Evolutionary conservation across 805 yeast species (phyloP).

Genomic region (Yamadazyma takamatsuzukensis): DNA sequence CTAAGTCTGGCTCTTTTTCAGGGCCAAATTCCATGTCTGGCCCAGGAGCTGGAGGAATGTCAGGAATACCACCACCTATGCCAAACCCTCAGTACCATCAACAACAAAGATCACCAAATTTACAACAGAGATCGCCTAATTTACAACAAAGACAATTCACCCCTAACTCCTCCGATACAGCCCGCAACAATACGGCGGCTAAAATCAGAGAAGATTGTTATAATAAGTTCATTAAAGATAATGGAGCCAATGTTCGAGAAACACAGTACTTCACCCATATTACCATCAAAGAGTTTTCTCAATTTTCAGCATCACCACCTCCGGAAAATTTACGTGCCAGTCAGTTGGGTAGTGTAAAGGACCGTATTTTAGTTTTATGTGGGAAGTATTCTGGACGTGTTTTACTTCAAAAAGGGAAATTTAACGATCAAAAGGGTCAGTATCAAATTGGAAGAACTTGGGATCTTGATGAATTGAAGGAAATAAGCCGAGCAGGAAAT

Average conservation of each 20-base stretch:
- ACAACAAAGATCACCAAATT: conserved; percentile 2
- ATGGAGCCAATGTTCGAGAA: conserved; percentile 22
- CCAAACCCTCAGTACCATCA: no score
- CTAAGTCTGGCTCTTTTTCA: no score
- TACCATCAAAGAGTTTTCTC: conserved; percentile 68
- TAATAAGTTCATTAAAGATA: conserved; percentile 24
- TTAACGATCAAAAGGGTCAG: conserved; percentile 58
- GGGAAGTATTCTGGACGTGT: conserved; percentile 65
- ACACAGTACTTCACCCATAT: conserved; percentile 70
- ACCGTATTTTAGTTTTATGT: conserved; percentile 58
- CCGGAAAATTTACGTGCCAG: conserved; percentile 48
- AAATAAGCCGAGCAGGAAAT: conserved; percentile 49
- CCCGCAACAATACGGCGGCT: conserved; percentile 19
- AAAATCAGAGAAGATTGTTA: conserved; percentile 37
- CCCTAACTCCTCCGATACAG: conserved; percentile 1
- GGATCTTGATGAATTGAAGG: conserved; percentile 69
- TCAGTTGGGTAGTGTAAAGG: conserved; percentile 43
- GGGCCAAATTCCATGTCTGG: no score
- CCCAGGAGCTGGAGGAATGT: no score
- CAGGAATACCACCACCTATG: no score
- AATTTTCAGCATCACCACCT: conserved; percentile 66
- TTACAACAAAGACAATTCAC: conserved; percentile 8
- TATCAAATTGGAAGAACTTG: conserved; percentile 93
- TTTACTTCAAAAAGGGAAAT: conserved; percentile 81
- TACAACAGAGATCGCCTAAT: conserved; percentile 8